Evolutionary conservation across 2,329 filamentous ascomycete genomes (phyloP).

Genomic region (Neofusicoccum kwambonambiense): DNA sequence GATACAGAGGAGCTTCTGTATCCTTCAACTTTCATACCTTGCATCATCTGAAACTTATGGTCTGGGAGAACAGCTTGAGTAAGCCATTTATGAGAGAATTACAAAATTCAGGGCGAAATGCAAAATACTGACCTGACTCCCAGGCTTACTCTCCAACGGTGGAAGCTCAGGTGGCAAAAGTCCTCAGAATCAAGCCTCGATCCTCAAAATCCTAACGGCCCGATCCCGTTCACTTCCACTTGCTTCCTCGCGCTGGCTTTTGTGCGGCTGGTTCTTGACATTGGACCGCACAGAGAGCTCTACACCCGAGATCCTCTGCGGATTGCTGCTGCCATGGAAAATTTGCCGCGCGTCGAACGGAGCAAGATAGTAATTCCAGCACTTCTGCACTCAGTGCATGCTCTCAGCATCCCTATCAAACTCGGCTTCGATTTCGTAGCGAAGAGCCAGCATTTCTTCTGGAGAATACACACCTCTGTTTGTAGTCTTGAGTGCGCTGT

Average conservation of each 20-base stretch:
- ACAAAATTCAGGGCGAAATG: too few relatives aligned
- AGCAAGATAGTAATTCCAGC: constrained; percentile 51
- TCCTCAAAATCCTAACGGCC: neutral
- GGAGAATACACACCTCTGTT: constrained; percentile 57
- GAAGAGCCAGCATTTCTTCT: constrained; percentile 56
- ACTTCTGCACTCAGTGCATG: constrained; percentile 54
- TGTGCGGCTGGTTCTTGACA: constrained; percentile 47
- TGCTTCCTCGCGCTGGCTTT: constrained; percentile 49
- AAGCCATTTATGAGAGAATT: neutral
- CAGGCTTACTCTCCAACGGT: constrained; percentile 32
- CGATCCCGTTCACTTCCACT: constrained; percentile 39
- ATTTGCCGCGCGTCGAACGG: constrained; percentile 44
- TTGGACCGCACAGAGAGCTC: constrained; percentile 45
- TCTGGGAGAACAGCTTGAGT: constrained; percentile 25
- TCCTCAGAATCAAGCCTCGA: constrained; percentile 37
- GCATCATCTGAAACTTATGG: constrained; percentile 25
- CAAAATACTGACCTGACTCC: neutral
- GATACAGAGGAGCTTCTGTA: constrained; percentile 30
- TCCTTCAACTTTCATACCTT: constrained; percentile 29
- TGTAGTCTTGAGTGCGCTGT: constrained; percentile 57
- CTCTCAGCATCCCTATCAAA: constrained; percentile 56
- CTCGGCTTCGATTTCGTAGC: constrained; percentile 56
- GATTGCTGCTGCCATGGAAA: constrained; percentile 42
- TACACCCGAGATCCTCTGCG: constrained; percentile 44
- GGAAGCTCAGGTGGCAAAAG: constrained; percentile 37